Percentiles rank a stretch among this genome's conserved stretches.
Conservation (phyloP, 768 basidiomycete genomes). For the Xerocomus brunneocitrinus region DNA sequence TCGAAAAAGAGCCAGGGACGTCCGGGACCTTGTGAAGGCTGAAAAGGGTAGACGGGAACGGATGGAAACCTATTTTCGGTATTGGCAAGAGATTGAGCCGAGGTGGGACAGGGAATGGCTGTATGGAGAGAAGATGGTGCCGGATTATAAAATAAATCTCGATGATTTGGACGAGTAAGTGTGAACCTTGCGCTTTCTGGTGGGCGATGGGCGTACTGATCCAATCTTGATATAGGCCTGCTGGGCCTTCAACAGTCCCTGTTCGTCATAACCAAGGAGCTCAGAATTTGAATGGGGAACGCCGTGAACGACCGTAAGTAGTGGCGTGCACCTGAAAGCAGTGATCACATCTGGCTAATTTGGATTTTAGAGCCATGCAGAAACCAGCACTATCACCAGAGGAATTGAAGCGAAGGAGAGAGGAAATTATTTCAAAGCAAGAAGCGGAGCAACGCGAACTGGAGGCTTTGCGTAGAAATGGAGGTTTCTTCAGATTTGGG, state of each 20-base stretch:
- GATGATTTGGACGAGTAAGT: slow-evolving; percentile 5
- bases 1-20: slow-evolving; percentile 17
- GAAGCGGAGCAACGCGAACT: slow-evolving; percentile 13
- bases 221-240: slow-evolving; percentile 1
- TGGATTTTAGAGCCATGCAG: neutral
- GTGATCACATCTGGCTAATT: neutral
- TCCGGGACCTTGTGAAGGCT: slow-evolving; percentile 20
- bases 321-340: neutral
- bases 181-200: neutral
- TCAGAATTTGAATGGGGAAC: neutral
- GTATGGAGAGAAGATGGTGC: slow-evolving; percentile 10
- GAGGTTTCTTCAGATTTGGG: neutral
- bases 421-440: slow-evolving; percentile 11
- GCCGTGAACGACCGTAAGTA: slow-evolving; percentile 4
- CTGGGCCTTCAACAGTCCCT: slow-evolving; percentile 6
- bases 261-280: neutral
- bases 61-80: slow-evolving; percentile 25
- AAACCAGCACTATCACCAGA: slow-evolving; percentile 1
- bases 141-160: neutral
- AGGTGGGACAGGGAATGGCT: slow-evolving; percentile 26
- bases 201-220: neutral
- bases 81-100: slow-evolving; percentile 25
- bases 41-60: slow-evolving; percentile 24
- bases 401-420: slow-evolving; percentile 5
- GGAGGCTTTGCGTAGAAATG: neutral